phyloP scores from a whole-genome alignment of 495 filamentous ascomycete species.

The Penicillium steckii region DNA sequence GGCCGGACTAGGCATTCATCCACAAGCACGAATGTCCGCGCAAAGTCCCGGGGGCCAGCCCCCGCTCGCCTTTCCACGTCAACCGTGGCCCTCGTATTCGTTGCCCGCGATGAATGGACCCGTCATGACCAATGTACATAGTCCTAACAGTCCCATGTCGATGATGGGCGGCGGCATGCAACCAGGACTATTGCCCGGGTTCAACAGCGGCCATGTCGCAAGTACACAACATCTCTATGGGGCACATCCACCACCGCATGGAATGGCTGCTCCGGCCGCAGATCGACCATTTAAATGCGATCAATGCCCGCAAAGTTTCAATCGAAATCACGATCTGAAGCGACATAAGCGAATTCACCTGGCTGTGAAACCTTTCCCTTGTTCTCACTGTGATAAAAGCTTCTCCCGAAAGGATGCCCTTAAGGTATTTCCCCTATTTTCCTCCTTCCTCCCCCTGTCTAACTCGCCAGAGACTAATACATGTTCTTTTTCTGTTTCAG shows the following conservation, averaged over 20 bases:
- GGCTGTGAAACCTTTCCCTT: conserved; percentile 94
- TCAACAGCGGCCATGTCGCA: conserved; percentile 57
- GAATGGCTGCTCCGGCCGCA: conserved; percentile 48
- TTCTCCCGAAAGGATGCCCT: conserved; percentile 96
- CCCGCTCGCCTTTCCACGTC: conserved; percentile 42
- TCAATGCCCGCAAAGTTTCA: conserved; percentile 88
- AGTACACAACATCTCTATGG: conserved; percentile 57
- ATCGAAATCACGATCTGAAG: conserved; percentile 95
- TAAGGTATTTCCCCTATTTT: conserved; percentile 60
- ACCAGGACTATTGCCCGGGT: conserved; percentile 44
- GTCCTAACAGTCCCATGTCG: conserved; percentile 66
- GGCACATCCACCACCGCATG: conserved; percentile 42
- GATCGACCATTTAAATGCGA: conserved; percentile 96
- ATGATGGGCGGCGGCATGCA: conserved; percentile 67
- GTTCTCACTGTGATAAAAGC: conserved; percentile 89
- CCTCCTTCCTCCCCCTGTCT: neutral
- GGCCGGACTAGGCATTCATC: conserved; percentile 58
- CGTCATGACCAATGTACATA: conserved; percentile 76
- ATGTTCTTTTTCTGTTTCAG: conserved; percentile 40
- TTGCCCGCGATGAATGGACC: conserved; percentile 63
- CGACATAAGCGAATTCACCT: conserved; percentile 94
- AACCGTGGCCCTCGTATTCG: conserved; percentile 56
- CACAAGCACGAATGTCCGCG: conserved; percentile 54
- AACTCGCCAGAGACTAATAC: too few relatives aligned
- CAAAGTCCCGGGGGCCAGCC: conserved; percentile 50